Percentiles rank a stretch among this genome's conserved stretches.
Evolutionary conservation across 23 red algal genomes (phyloP).

Genomic region (Pyropia yezoensis): DNA sequence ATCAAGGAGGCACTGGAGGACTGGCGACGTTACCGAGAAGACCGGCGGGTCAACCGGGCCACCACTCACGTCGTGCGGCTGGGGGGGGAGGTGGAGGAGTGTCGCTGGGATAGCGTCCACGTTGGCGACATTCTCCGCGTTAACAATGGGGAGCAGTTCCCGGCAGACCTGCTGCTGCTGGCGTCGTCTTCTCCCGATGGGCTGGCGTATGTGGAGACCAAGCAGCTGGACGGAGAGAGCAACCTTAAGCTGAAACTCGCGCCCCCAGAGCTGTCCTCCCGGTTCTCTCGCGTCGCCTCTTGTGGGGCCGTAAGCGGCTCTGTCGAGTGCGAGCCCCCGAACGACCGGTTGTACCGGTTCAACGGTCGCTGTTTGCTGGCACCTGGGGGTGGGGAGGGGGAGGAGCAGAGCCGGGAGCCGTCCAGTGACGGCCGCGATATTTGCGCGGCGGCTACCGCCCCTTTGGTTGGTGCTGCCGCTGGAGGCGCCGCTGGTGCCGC

Average conservation of each 20-base stretch:
- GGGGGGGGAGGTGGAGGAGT: not conserved
- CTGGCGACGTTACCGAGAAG: slow-evolving; percentile 57
- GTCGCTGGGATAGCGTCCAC: slow-evolving; percentile 39
- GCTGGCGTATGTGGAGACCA: slow-evolving; percentile 76
- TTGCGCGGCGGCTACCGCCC: too few relatives aligned
- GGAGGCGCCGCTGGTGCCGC: too few relatives aligned
- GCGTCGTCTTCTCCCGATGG: slow-evolving; percentile 65
- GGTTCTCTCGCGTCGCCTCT: slow-evolving; percentile 1
- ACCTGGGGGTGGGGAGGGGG: not conserved
- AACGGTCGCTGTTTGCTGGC: slow-evolving; percentile 15
- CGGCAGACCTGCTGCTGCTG: slow-evolving; percentile 77
- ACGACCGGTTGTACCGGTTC: slow-evolving; percentile 71
- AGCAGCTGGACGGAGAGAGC: slow-evolving; percentile 87
- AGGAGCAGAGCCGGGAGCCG: slow-evolving; percentile 1
- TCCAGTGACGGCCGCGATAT: not conserved
- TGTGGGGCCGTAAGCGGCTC: slow-evolving; percentile 10
- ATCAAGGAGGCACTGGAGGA: slow-evolving; percentile 81
- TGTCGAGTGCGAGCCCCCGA: slow-evolving; percentile 83
- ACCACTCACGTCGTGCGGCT: slow-evolving; percentile 46
- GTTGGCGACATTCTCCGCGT: slow-evolving; percentile 87
- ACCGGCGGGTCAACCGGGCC: slow-evolving; percentile 60
- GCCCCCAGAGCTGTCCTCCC: slow-evolving; percentile 10
- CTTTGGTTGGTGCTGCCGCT: too few relatives aligned
- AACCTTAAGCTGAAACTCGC: slow-evolving; percentile 82
- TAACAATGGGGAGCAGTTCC: slow-evolving; percentile 44